phyloP scores from a whole-genome alignment of 192 early-diverging fungal species.

The Gaertneriomyces semiglobifer region DNA sequence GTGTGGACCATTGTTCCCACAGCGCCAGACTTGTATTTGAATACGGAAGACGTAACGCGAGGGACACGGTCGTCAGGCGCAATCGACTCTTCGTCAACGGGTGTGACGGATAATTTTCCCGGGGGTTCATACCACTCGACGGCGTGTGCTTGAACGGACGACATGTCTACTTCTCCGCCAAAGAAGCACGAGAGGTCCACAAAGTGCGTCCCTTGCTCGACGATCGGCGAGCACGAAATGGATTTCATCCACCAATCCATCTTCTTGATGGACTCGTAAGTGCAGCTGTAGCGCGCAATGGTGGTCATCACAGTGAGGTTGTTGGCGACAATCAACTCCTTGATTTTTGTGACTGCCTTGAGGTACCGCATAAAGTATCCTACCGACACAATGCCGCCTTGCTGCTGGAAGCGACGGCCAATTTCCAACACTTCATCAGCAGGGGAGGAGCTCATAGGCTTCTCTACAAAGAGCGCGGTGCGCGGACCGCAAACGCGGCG shows the following conservation, averaged over 20 bases:
- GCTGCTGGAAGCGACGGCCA: background rate
- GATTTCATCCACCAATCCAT: conserved; percentile 11
- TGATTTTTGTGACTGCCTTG: conserved; percentile 7
- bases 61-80: conserved; percentile 7
- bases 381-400: background rate
- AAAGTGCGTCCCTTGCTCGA: conserved; percentile 16
- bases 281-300: conserved; percentile 3
- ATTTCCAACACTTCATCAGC: background rate
- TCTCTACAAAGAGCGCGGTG: conserved; percentile 12
- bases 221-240: conserved; percentile 1
- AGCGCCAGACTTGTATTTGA: conserved; percentile 11
- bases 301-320: conserved; percentile 12
- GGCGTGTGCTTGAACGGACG: conserved; percentile 2
- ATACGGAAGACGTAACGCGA: conserved; percentile 4
- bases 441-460: background rate
- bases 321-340: conserved; percentile 1
- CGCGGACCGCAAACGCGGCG: background rate
- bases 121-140: conserved; percentile 1
- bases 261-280: conserved; percentile 7
- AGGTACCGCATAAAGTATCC: conserved; percentile 18
- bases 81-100: background rate
- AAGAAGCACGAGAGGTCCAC: background rate
- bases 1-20: conserved; percentile 10
- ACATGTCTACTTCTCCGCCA: conserved; percentile 5
- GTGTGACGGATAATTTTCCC: background rate